Percentiles rank a stretch among this genome's conserved stretches.
phyloP scores from a whole-genome alignment of 176 grass and related monocot genomes.

The Puya raimondii region DNA sequence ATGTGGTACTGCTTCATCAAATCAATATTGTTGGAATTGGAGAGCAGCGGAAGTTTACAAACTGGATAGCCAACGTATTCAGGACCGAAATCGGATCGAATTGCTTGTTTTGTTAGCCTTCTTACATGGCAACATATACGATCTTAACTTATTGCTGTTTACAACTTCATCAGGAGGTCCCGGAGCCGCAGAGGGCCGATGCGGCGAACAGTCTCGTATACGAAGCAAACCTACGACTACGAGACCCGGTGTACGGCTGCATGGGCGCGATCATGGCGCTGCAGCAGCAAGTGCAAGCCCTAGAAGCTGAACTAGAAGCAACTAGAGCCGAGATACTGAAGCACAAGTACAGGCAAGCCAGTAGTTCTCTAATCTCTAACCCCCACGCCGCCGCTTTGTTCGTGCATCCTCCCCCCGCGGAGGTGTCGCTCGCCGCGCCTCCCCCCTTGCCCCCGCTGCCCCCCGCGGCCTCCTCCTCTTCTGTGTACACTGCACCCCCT shows the following conservation, averaged over 20 bases:
- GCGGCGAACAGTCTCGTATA: constrained; percentile 91
- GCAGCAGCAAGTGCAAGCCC: constrained; percentile 63
- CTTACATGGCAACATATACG: neutral
- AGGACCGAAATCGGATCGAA: too few species aligned
- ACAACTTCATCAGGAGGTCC: constrained; percentile 51
- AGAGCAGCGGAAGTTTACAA: too few species aligned
- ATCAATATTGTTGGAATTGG: too few species aligned
- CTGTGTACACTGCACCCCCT: constrained; percentile 23
- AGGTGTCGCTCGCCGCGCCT: constrained; percentile 26
- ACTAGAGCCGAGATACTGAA: constrained; percentile 76
- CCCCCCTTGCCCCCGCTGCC: neutral
- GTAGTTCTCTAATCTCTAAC: neutral
- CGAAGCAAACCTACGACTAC: constrained; percentile 76
- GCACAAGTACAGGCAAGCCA: constrained; percentile 50
- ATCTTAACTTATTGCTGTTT: neutral
- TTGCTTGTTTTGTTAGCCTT: neutral
- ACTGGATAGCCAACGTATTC: too few species aligned
- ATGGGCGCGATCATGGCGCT: constrained; percentile 71
- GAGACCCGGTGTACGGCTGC: constrained; percentile 85
- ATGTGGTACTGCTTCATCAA: too few species aligned
- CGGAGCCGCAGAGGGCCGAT: constrained; percentile 64
- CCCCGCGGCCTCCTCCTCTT: constrained; percentile 18
- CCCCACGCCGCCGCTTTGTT: neutral
- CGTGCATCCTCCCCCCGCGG: neutral
- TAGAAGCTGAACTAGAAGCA: constrained; percentile 72